Evolutionary conservation across 2,329 filamentous ascomycete genomes (phyloP), one percentile per base, ranked within the genome.

Genomic region (Aspergillus pseudonomiae): DNA sequence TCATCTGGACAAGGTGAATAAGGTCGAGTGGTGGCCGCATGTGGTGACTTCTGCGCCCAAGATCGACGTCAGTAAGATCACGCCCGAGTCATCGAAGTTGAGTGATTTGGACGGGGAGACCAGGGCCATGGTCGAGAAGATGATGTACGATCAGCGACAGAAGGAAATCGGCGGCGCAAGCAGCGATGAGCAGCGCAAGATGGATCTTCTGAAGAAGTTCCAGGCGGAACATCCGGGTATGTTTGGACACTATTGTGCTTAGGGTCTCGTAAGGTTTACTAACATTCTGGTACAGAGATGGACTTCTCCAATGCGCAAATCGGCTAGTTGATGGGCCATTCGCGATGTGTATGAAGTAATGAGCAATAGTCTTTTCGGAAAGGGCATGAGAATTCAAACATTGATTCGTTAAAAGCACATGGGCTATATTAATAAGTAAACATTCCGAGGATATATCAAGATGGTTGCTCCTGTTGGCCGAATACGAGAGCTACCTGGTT

Each of bases 121-220:
- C 60, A 87, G 95, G 68, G 87, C 89, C 63, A 98, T 99, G 94
- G 95, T 99, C 52, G 95, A 99, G 88, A 99, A 99, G 88, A 99
- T 99, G 95, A 99, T 99, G 95, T 99, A 87, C 74, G 95, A 99
- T 82, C 95, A 99, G 85, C 86, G 91, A 70, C 94, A 98, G 83
- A 99, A 99, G 88, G 94, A 98, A 83, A 83, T 86, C 79, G 95
- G 95, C 5, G 86, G 91, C 79, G 92, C 93, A 54, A 93, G 90
- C 14, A 96, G 92, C 69, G 95, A 98, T 70, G 95, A 99, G 83
- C 89, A 96, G 85, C 92, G 94, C 85, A 98, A 98, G 86, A 81
- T 89, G 75, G 94, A 99, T 61, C 90, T 99, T 72, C 81, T 99
- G 76, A 91, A 92, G 81, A 93, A 96, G 83, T 98, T 99, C 81